These are phyloP conservation scores for Clonostachys rhizophaga DNA, from an alignment of 2,329 filamentous ascomycete genomes.

Conservation along the genomic window DNA sequence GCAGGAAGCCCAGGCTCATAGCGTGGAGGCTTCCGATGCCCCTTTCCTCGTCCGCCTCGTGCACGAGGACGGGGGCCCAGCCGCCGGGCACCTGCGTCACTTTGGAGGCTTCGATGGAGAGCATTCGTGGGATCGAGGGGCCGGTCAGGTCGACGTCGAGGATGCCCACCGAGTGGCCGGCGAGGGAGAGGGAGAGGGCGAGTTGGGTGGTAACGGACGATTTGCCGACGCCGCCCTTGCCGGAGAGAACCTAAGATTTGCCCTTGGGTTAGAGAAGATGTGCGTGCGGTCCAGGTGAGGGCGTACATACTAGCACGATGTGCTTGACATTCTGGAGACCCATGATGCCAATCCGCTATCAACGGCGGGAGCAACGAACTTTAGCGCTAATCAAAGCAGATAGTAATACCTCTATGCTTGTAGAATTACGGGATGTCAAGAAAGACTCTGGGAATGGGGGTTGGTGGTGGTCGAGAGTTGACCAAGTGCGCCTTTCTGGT, in stretches of 20 bases:
- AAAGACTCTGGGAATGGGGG: too few species aligned
- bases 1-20: slow-evolving; percentile 91
- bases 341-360: slow-evolving; percentile 18
- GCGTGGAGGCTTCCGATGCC: slow-evolving; percentile 65
- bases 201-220: slow-evolving; percentile 97
- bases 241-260: slow-evolving; percentile 66
- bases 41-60: slow-evolving; percentile 48
- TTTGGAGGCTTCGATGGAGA: slow-evolving; percentile 83
- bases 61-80: slow-evolving; percentile 86
- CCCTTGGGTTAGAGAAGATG: not conserved
- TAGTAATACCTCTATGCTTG: too few species aligned
- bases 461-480: too few species aligned
- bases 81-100: slow-evolving; percentile 88
- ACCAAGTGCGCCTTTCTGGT: slow-evolving; percentile 1
- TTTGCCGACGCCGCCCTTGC: slow-evolving; percentile 97
- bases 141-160: slow-evolving; percentile 96
- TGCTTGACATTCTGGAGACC: slow-evolving; percentile 60
- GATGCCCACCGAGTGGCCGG: slow-evolving; percentile 86
- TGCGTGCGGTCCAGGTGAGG: slow-evolving; percentile 47
- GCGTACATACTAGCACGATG: slow-evolving; percentile 61
- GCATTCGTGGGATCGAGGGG: slow-evolving; percentile 91
- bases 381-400: too few species aligned
- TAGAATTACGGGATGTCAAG: too few species aligned
- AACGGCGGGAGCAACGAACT: too few species aligned
- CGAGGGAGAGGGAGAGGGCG: slow-evolving; percentile 79